These are phyloP conservation scores for Suaeda aralocaspica DNA, from an alignment of 148 eudicot genomes.

Conservation along the genomic window DNA sequence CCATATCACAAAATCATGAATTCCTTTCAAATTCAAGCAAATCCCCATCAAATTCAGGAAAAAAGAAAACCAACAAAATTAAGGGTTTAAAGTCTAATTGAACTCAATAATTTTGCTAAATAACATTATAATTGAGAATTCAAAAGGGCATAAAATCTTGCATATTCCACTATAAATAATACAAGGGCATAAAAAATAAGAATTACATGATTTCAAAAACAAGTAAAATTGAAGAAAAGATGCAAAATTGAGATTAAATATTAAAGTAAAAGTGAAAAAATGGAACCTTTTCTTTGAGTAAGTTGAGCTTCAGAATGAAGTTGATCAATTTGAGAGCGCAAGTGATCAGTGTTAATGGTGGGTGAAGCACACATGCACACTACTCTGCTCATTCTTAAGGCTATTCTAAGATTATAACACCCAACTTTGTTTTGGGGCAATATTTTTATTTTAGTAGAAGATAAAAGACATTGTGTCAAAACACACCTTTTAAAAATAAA, in stretches of 20 bases:
- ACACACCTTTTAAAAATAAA: too few relatives aligned
- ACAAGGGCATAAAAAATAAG: background rate
- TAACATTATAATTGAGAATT: too few relatives aligned
- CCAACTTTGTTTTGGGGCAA: too few relatives aligned
- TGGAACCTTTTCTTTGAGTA: constrained; percentile 38
- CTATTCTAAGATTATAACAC: too few relatives aligned
- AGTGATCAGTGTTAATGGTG: constrained; percentile 21
- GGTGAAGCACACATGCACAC: constrained; percentile 21
- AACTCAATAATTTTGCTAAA: too few relatives aligned
- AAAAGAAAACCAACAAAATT: background rate
- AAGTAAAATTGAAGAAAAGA: background rate
- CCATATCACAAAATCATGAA: background rate
- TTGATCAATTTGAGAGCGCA: constrained; percentile 48
- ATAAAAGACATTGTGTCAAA: too few relatives aligned
- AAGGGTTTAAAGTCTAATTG: background rate
- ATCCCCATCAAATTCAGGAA: too few relatives aligned
- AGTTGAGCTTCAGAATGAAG: constrained; percentile 41
- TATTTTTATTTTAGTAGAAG: too few relatives aligned
- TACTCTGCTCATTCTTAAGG: constrained; percentile 16
- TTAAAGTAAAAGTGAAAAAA: too few relatives aligned
- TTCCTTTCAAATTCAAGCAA: too few relatives aligned
- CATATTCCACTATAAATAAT: background rate
- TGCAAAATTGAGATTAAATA: background rate
- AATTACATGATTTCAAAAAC: background rate
- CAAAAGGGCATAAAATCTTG: too few relatives aligned